A percentile compares a stretch with the other conserved stretches of the same genome.
Conservation (phyloP, 768 basidiomycete genomes). For the Russula griseocarnosa region DNA sequence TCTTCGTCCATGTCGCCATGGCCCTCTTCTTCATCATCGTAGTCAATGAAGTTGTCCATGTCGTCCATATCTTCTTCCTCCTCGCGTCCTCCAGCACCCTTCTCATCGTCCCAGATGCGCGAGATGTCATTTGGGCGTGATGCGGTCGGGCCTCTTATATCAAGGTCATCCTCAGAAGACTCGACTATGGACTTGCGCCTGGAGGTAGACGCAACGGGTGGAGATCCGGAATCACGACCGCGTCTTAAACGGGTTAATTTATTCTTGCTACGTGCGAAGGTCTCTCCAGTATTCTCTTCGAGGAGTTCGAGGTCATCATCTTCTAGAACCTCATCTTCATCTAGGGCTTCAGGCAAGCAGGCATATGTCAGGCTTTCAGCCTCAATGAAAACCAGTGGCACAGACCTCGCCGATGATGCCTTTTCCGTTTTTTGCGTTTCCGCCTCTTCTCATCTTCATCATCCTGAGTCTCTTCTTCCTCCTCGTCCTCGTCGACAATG, state of each 20-base stretch:
- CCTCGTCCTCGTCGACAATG: slow-evolving; percentile 88
- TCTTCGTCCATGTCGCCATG: slow-evolving; percentile 66
- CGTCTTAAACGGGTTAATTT: slow-evolving; percentile 73
- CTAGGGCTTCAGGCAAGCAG: slow-evolving; percentile 36
- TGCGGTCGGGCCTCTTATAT: slow-evolving; percentile 48
- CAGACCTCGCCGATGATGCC: slow-evolving; percentile 55
- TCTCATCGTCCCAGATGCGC: slow-evolving; percentile 83
- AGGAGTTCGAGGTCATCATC: slow-evolving; percentile 83
- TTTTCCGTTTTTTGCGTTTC: slow-evolving; percentile 64
- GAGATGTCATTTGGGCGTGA: slow-evolving; percentile 58
- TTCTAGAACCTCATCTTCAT: slow-evolving; percentile 64
- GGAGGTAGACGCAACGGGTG: slow-evolving; percentile 57
- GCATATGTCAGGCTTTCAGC: slow-evolving; percentile 14
- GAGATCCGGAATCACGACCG: slow-evolving; percentile 67
- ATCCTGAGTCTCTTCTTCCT: slow-evolving; percentile 70
- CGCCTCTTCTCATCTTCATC: slow-evolving; percentile 52
- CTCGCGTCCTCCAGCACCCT: slow-evolving; percentile 42
- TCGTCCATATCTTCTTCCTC: slow-evolving; percentile 70
- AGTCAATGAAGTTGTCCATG: slow-evolving; percentile 73
- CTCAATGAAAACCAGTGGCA: slow-evolving; percentile 28
- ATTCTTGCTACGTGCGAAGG: slow-evolving; percentile 53
- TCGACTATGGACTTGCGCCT: slow-evolving; percentile 57
- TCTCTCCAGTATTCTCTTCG: slow-evolving; percentile 79
- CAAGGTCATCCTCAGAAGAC: slow-evolving; percentile 75
- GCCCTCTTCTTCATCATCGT: slow-evolving; percentile 58